These are phyloP conservation scores for Candida gigantensis DNA, from an alignment of 1,139 yeast species.

Conservation along the genomic window DNA sequence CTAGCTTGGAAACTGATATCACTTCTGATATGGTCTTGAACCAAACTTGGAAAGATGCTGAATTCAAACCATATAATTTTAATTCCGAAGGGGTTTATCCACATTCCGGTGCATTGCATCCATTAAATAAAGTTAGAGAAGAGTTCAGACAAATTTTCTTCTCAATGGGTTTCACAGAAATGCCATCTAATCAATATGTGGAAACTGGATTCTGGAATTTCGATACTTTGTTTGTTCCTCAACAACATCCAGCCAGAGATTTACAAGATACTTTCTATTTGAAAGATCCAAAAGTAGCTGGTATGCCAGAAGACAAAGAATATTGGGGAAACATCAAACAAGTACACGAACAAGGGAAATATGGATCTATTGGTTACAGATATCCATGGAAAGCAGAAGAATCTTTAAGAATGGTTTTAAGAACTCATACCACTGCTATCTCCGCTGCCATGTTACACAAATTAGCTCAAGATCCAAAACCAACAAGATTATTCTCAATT, in stretches of 20 bases:
- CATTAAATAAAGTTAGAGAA: constrained; percentile 92
- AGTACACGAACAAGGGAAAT: constrained; percentile 89
- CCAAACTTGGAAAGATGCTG: constrained; percentile 80
- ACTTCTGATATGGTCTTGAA: constrained; percentile 86
- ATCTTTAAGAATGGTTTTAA: constrained; percentile 84
- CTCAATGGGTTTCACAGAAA: constrained; percentile 96
- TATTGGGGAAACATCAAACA: constrained; percentile 77
- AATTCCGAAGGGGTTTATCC: constrained; percentile 91
- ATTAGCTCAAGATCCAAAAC: constrained; percentile 87
- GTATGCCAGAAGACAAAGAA: constrained; percentile 74
- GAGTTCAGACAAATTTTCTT: constrained; percentile 98
- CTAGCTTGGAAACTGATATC: constrained; percentile 85
- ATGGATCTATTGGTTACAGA: constrained; percentile 95
- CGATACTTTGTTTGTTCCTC: constrained; percentile 94
- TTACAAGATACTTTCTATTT: constrained; percentile 96
- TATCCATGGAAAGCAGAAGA: constrained; percentile 96
- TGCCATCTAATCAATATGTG: constrained; percentile 98
- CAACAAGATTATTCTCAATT: constrained; percentile 89
- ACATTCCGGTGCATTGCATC: constrained; percentile 91
- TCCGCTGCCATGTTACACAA: constrained; percentile 86
- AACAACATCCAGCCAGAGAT: constrained; percentile 99
- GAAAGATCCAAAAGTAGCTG: constrained; percentile 84
- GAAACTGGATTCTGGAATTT: constrained; percentile 99
- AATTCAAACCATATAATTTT: constrained; percentile 95
- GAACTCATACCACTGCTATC: constrained; percentile 97